Percentiles rank a stretch among this genome's conserved stretches.
Conservation (phyloP, 805 yeast genomes). For the Yamadazyma scolyti region DNA sequence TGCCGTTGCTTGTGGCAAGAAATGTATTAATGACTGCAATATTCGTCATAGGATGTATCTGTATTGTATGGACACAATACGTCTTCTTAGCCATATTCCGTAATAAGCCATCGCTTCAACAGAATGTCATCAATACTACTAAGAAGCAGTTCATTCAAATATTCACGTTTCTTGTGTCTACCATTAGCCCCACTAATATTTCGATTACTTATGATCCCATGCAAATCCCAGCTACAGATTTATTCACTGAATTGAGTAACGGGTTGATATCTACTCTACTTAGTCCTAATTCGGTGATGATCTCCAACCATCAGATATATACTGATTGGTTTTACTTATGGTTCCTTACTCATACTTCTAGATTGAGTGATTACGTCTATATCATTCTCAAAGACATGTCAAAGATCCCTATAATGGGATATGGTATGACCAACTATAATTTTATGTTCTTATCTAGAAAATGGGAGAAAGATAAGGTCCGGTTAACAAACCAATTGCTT, state of each 20-base stretch:
- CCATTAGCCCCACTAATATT: slow-evolving; percentile 51
- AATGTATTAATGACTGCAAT: slow-evolving; percentile 3
- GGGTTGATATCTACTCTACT: slow-evolving; percentile 25
- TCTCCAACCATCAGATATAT: slow-evolving; percentile 92
- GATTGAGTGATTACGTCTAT: slow-evolving; percentile 59
- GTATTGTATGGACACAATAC: slow-evolving; percentile 7
- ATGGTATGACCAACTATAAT: slow-evolving; percentile 75
- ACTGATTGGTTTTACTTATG: slow-evolving; percentile 91
- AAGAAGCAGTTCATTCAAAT: slow-evolving; percentile 57
- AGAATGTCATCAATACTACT: slow-evolving; percentile 47
- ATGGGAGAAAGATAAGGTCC: slow-evolving; percentile 74
- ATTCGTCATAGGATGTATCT: slow-evolving; percentile 9
- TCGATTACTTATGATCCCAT: slow-evolving; percentile 46
- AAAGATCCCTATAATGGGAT: slow-evolving; percentile 73
- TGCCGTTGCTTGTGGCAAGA: slow-evolving; percentile 1
- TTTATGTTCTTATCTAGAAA: slow-evolving; percentile 81
- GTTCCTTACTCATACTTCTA: slow-evolving; percentile 74
- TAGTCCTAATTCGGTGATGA: slow-evolving; percentile 54
- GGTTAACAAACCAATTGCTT: slow-evolving; percentile 52
- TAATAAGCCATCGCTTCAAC: slow-evolving; percentile 28
- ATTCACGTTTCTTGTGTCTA: slow-evolving; percentile 46
- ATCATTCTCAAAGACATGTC: slow-evolving; percentile 80
- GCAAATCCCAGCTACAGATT: slow-evolving; percentile 12
- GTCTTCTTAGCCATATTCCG: slow-evolving; percentile 17
- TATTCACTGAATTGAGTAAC: slow-evolving; percentile 25